A percentile compares a stretch with the other conserved stretches of the same genome.
These are phyloP conservation scores for Hyaloperonospora brassicae DNA, from an alignment of 352 stramenopile species.

Conservation along the genomic window DNA sequence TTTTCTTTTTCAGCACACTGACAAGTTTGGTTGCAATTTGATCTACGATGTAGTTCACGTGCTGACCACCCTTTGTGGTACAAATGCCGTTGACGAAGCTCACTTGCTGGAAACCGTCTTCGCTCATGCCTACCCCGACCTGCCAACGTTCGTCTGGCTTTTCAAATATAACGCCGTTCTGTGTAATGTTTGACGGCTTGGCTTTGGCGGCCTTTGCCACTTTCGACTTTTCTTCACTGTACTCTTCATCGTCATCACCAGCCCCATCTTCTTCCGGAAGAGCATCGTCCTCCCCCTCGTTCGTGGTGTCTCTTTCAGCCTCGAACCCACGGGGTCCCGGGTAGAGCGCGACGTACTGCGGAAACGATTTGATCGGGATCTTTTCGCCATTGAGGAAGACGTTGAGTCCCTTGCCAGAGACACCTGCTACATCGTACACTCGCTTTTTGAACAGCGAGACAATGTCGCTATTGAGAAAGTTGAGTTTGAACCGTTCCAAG, in stretches of 20 bases:
- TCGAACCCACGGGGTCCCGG: constrained; percentile 28
- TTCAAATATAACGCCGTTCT: constrained; percentile 82
- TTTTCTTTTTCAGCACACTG: constrained; percentile 89
- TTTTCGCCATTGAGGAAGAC: constrained; percentile 94
- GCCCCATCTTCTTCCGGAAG: constrained; percentile 22
- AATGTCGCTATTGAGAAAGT: constrained; percentile 88
- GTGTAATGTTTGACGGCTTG: constrained; percentile 28
- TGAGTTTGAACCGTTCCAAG: constrained; percentile 89
- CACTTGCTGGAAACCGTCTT: constrained; percentile 91
- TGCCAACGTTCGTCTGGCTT: constrained; percentile 93
- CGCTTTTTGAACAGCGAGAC: constrained; percentile 94
- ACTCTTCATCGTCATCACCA: constrained; percentile 26
- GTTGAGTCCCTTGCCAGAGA: constrained; percentile 86
- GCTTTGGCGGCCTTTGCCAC: constrained; percentile 25
- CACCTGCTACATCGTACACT: constrained; percentile 95
- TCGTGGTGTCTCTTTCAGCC: constrained; percentile 21
- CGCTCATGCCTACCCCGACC: constrained; percentile 87
- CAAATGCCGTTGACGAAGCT: constrained; percentile 98
- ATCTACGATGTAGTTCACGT: constrained; percentile 91
- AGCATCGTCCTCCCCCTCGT: constrained; percentile 29
- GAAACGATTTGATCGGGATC: constrained; percentile 89
- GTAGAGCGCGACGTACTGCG: constrained; percentile 92
- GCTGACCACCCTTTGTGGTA: constrained; percentile 93
- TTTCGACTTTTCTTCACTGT: constrained; percentile 20
- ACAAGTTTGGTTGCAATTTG: constrained; percentile 87